These are phyloP conservation scores for Endothia cerciana DNA, from an alignment of 2,329 filamentous ascomycete species.

Conservation along the genomic window DNA sequence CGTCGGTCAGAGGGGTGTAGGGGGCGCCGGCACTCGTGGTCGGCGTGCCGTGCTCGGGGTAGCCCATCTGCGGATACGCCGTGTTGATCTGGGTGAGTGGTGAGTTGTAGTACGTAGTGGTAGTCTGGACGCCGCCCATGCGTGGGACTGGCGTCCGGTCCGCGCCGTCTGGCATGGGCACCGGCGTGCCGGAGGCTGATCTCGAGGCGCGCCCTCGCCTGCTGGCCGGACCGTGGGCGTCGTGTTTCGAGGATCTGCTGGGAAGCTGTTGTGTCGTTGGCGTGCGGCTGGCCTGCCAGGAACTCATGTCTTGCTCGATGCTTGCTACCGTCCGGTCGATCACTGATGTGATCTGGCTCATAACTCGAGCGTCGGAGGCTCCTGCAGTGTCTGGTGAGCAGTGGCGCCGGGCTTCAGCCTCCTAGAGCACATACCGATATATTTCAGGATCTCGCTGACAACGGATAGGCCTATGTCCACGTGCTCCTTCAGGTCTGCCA, in stretches of 20 bases:
- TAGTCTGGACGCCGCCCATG: conserved; percentile 2
- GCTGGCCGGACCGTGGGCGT: conserved; percentile 10
- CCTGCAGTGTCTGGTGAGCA: not conserved
- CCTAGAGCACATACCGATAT: conserved; percentile 58
- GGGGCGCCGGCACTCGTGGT: conserved; percentile 13
- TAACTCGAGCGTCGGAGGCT: conserved; percentile 51
- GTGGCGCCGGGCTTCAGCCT: not conserved
- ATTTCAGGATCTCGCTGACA: conserved; percentile 65
- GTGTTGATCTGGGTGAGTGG: conserved; percentile 18
- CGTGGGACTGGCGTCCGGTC: conserved; percentile 19
- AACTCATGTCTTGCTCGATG: conserved; percentile 55
- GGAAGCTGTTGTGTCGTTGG: conserved; percentile 24
- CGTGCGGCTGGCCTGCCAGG: conserved; percentile 35
- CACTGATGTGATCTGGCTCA: conserved; percentile 50
- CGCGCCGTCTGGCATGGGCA: conserved; percentile 5
- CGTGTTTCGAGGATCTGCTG: conserved; percentile 5
- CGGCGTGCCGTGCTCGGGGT: conserved; percentile 20
- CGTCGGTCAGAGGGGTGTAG: conserved; percentile 23
- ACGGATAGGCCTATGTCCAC: conserved; percentile 73
- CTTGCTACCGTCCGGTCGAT: conserved; percentile 55
- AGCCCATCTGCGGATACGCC: conserved; percentile 23
- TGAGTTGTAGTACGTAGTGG: conserved; percentile 19
- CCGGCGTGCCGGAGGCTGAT: conserved; percentile 19
- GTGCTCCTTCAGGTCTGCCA: conserved; percentile 64
- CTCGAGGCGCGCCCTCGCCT: conserved; percentile 4